Conservation (phyloP, 2,329 filamentous ascomycete species). For the Fusarium decemcellulare region DNA sequence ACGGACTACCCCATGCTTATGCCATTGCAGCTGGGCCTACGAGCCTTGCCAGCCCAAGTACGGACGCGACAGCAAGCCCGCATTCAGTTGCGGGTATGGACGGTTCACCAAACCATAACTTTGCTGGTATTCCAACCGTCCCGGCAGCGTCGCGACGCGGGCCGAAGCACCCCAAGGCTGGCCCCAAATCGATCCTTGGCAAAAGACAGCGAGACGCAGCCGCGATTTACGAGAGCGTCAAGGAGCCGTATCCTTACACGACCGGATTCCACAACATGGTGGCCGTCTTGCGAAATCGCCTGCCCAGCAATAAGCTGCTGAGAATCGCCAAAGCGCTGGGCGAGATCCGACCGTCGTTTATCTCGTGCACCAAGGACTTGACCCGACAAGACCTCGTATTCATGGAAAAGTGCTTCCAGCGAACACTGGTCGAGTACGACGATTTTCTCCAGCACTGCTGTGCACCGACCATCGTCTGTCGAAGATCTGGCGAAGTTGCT, state of each 20-base stretch:
- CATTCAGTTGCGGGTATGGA: slow-evolving; percentile 70
- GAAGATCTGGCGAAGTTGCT: slow-evolving; percentile 94
- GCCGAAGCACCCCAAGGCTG: slow-evolving; percentile 58
- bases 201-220: slow-evolving; percentile 81
- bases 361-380: slow-evolving; percentile 90
- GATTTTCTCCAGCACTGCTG: slow-evolving; percentile 91
- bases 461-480: slow-evolving; percentile 91
- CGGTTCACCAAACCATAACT: slow-evolving; percentile 61
- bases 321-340: slow-evolving; percentile 90
- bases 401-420: slow-evolving; percentile 97
- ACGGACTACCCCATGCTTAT: slow-evolving; percentile 75
- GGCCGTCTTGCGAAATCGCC: slow-evolving; percentile 82
- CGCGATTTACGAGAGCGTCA: slow-evolving; percentile 89
- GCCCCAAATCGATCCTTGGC: slow-evolving; percentile 65
- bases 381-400: slow-evolving; percentile 92
- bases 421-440: slow-evolving; percentile 92
- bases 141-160: slow-evolving; percentile 56
- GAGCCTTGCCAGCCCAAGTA: slow-evolving; percentile 75
- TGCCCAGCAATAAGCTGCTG: slow-evolving; percentile 81
- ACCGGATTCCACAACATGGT: slow-evolving; percentile 91
- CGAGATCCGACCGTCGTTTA: slow-evolving; percentile 92
- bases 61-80: slow-evolving; percentile 73
- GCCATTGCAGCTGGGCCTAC: slow-evolving; percentile 75
- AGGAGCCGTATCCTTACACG: slow-evolving; percentile 92
- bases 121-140: slow-evolving; percentile 46